Base-by-base conservation (phyloP, 2,329 filamentous ascomycete genomes). In the Madurella mycetomatis region DNA sequence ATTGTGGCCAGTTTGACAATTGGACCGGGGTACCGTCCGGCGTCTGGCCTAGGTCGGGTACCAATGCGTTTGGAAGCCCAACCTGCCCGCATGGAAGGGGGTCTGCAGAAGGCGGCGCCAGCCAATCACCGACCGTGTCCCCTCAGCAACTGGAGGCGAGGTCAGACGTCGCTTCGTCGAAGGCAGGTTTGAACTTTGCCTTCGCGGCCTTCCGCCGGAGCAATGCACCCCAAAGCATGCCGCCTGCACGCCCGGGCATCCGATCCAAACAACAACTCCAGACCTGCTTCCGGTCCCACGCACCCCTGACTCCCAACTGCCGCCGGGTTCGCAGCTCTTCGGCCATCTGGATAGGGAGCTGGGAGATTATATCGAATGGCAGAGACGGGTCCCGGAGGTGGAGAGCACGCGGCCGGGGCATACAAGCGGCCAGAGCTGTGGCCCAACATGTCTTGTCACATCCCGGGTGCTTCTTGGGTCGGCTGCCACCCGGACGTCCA, bases 61-160 rank as follows among this genome's bases (percentile, higher is more conserved):
- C 67, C 70, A 69, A 76, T 73, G 73, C 74, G 67, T 71, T 60
- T 61, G n/a, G 49, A 53, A 70, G 71, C 73, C 67, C 68, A 70
- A 66, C 58, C 59, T 56, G 52, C 50, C 56, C 54, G 55, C 43
- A 56, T 7, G 7, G 25, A 25, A 25, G 3, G 25, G 52, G 54
- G 47, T 18, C 44, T 37, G 16, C 39, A 9, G 41, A 40, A 37
- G 16, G 19, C 13, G 11, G 11, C 11, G 15, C 31, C 55, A 55
- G 57, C 68, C 68, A 70, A 70, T 69, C 67, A 67, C 16, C 48
- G 30, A n/a, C 13, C 41, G 31, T 47, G 31, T 31, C 44, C 19
- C 19, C 43, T 51, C 47, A 40, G 15, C 39, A 34, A 34, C 44
- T 31, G 16, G 15, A 37, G 40, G 51, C 46, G 45, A 56, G 42